A percentile compares a stretch with the other conserved stretches of the same genome.
Conservation (phyloP, 2,329 filamentous ascomycete species). For the Fusarium temperatum region DNA sequence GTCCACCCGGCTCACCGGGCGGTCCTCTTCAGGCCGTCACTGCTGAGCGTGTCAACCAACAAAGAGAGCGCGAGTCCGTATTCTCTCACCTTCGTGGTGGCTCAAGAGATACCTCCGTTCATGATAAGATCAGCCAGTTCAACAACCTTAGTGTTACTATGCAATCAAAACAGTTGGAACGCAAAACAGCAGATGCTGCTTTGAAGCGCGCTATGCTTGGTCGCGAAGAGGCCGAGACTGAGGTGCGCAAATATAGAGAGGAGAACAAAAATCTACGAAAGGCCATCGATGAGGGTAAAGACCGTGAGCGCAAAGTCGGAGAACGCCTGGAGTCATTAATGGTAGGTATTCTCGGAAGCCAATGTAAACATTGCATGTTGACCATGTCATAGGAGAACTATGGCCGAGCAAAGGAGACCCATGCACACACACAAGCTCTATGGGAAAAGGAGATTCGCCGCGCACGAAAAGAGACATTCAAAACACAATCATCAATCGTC, state of each 20-base stretch:
- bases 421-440: conserved; percentile 70
- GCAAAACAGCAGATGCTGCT: conserved; percentile 71
- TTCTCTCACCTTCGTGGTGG: conserved; percentile 50
- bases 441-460: conserved; percentile 80
- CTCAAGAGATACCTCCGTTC: conserved; percentile 67
- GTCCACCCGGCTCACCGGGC: conserved; percentile 63
- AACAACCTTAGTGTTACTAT: conserved; percentile 72
- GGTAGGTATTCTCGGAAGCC: conserved; percentile 57
- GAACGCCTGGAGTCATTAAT: conserved; percentile 75
- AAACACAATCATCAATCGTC: conserved; percentile 73
- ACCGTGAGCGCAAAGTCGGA: conserved; percentile 71
- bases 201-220: conserved; percentile 73
- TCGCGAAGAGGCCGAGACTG: conserved; percentile 76
- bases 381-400: conserved; percentile 69
- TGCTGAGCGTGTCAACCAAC: conserved; percentile 70
- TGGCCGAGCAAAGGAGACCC: conserved; percentile 73
- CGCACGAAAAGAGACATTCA: conserved; percentile 77
- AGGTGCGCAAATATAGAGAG: conserved; percentile 70
- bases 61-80: conserved; percentile 50
- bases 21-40: conserved; percentile 69
- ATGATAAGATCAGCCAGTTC: conserved; percentile 77
- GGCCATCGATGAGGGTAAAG: conserved; percentile 70
- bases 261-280: conserved; percentile 65
- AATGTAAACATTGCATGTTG: conserved; percentile 7
- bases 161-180: conserved; percentile 68